A percentile compares a stretch with the other conserved stretches of the same genome.
phyloP scores from a whole-genome alignment of 257 asterid genomes.

The Datura wrightii region DNA sequence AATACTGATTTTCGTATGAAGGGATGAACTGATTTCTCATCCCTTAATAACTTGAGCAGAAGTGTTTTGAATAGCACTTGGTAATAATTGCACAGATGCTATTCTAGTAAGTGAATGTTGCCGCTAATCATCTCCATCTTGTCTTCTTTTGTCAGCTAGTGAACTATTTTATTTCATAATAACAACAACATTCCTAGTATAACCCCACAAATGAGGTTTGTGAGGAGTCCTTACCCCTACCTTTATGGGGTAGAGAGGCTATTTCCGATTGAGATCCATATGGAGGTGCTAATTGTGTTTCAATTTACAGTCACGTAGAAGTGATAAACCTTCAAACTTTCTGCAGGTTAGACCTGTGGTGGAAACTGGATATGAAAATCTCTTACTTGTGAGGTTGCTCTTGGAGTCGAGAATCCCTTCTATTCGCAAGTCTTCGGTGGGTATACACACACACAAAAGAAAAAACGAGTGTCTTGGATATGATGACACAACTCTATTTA shows the following conservation, averaged over 20 bases:
- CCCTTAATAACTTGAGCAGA: background rate
- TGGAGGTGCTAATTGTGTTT: background rate
- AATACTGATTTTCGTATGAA: background rate
- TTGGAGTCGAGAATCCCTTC: conserved; percentile 76
- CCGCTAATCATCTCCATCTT: background rate
- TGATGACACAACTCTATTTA: conserved; percentile 21
- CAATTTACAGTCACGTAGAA: background rate
- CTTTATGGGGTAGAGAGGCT: no score
- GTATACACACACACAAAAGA: conserved; percentile 40
- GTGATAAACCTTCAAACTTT: conserved; percentile 34
- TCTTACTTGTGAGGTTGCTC: conserved; percentile 87
- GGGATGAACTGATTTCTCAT: background rate
- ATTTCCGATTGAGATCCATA: background rate
- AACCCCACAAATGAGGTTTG: no score
- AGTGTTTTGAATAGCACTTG: background rate
- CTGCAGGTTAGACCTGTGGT: conserved; percentile 96
- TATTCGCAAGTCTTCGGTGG: conserved; percentile 78
- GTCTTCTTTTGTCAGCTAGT: background rate
- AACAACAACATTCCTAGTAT: background rate
- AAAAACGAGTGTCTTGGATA: conserved; percentile 1
- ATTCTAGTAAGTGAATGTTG: background rate
- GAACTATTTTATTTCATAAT: background rate
- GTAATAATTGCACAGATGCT: background rate
- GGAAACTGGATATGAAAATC: conserved; percentile 93
- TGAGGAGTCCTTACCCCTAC: no score